Evolutionary conservation across 495 filamentous ascomycete genomes (phyloP).

Genomic region (Penicillium mononematosum): DNA sequence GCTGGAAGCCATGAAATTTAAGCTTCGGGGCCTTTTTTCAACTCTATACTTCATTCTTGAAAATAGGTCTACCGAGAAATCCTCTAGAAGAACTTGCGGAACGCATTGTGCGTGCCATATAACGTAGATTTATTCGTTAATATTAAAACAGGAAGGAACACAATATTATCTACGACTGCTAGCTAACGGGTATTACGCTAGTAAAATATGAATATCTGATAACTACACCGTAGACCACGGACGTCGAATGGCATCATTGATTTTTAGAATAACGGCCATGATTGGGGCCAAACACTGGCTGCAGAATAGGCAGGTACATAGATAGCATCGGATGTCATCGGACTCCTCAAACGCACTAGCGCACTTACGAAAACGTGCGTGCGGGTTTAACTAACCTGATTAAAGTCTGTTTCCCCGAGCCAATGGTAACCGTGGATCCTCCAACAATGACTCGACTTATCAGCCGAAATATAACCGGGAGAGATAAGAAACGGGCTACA

Average conservation of each 20-base stretch:
- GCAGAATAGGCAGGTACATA: neutral
- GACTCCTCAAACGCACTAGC: neutral
- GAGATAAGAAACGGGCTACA: neutral
- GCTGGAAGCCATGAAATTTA: neutral
- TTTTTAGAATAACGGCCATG: neutral
- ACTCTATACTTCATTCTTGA: too few relatives aligned
- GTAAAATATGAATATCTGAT: slow-evolving; percentile 16
- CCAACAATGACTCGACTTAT: too few relatives aligned
- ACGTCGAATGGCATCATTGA: neutral
- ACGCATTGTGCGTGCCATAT: slow-evolving; percentile 14
- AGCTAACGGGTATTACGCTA: slow-evolving; percentile 18
- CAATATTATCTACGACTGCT: slow-evolving; percentile 14
- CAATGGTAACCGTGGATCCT: neutral
- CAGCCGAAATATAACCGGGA: too few relatives aligned
- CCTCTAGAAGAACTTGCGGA: slow-evolving; percentile 10
- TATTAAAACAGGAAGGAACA: slow-evolving; percentile 16
- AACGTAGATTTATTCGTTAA: slow-evolving; percentile 21
- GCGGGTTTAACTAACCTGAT: neutral
- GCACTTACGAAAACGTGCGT: neutral
- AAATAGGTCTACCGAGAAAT: neutral
- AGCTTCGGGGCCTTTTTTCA: too few relatives aligned
- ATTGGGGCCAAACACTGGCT: neutral
- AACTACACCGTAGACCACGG: neutral
- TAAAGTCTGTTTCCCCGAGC: neutral
- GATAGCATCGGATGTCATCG: neutral